Conservation (phyloP, 176 grass and related monocot species). For the Phyllostachys edulis region DNA sequence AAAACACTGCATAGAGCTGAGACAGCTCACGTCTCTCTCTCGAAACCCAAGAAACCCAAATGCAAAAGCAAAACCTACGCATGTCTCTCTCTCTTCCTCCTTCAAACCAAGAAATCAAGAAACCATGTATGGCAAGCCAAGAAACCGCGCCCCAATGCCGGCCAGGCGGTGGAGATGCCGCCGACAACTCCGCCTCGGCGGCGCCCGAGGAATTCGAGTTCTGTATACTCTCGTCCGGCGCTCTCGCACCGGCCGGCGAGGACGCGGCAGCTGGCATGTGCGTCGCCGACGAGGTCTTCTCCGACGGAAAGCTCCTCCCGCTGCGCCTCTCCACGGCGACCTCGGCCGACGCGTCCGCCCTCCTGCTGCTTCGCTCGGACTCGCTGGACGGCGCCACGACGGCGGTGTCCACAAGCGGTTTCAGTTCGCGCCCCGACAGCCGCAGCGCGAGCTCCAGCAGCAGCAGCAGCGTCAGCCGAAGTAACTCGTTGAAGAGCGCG, state of each 20-base stretch:
- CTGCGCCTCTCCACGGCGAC: slow-evolving; percentile 31
- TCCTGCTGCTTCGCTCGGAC: slow-evolving; percentile 32
- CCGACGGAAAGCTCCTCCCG: slow-evolving; percentile 53
- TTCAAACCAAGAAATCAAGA: neutral
- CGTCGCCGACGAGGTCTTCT: slow-evolving; percentile 65
- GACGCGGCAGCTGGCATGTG: slow-evolving; percentile 37
- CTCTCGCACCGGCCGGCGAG: neutral
- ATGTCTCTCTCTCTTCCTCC: neutral
- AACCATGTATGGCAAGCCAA: slow-evolving; percentile 5
- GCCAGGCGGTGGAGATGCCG: neutral
- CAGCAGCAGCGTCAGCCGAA: slow-evolving; percentile 40
- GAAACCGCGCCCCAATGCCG: neutral
- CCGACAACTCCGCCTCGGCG: neutral
- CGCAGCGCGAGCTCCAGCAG: slow-evolving; percentile 44
- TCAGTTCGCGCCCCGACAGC: slow-evolving; percentile 39
- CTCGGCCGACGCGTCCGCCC: neutral
- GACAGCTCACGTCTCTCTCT: neutral
- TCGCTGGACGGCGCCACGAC: slow-evolving; percentile 27
- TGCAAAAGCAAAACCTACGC: slow-evolving; percentile 11
- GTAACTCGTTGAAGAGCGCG: slow-evolving; percentile 36
- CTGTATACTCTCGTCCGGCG: slow-evolving; percentile 32
- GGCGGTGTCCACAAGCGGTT: neutral
- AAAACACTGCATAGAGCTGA: neutral
- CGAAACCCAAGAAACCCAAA: neutral
- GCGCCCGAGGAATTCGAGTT: slow-evolving; percentile 53